Evolutionary conservation across 1,284 basidiomycete species (phyloP).

Genomic region (Cutaneotrichosporon mucoides): DNA sequence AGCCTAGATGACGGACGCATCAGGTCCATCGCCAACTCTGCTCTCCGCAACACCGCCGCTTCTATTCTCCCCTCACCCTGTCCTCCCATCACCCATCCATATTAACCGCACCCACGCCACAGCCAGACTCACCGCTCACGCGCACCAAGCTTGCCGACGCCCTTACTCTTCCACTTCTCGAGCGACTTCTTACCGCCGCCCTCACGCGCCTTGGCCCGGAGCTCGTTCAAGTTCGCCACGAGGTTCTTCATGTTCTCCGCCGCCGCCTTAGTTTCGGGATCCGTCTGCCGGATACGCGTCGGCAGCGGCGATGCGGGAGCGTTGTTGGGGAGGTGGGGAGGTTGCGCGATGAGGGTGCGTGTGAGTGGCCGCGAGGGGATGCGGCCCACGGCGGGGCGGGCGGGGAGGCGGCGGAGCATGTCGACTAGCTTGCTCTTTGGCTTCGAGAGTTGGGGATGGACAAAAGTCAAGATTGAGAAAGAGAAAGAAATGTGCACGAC

Average conservation of each 20-base stretch:
- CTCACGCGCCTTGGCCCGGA: slow-evolving; percentile 53
- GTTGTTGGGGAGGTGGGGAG: slow-evolving; percentile 25
- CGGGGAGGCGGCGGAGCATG: slow-evolving; percentile 5
- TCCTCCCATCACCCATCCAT: too few relatives aligned
- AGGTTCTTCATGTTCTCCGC: slow-evolving; percentile 27
- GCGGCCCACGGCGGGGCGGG: not conserved
- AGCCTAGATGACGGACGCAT: too few relatives aligned
- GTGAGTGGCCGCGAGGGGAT: not conserved
- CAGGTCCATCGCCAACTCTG: too few relatives aligned
- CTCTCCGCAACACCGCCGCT: too few relatives aligned
- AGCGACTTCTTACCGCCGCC: slow-evolving; percentile 60
- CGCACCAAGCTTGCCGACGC: slow-evolving; percentile 77
- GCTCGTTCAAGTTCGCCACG: slow-evolving; percentile 21
- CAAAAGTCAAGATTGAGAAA: not conserved
- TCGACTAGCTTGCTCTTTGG: too few relatives aligned
- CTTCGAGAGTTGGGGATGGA: not conserved
- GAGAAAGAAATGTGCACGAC: too few relatives aligned
- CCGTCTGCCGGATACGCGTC: slow-evolving; percentile 21
- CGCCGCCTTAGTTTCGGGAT: slow-evolving; percentile 30
- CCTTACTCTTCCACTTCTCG: slow-evolving; percentile 63
- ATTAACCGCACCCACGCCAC: not conserved
- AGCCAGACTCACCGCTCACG: slow-evolving; percentile 64
- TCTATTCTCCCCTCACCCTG: too few relatives aligned
- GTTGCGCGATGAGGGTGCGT: slow-evolving; percentile 40
- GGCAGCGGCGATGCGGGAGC: slow-evolving; percentile 34